Evolutionary conservation across 306 rosid species (phyloP).

Genomic region (Lupinus albus): DNA sequence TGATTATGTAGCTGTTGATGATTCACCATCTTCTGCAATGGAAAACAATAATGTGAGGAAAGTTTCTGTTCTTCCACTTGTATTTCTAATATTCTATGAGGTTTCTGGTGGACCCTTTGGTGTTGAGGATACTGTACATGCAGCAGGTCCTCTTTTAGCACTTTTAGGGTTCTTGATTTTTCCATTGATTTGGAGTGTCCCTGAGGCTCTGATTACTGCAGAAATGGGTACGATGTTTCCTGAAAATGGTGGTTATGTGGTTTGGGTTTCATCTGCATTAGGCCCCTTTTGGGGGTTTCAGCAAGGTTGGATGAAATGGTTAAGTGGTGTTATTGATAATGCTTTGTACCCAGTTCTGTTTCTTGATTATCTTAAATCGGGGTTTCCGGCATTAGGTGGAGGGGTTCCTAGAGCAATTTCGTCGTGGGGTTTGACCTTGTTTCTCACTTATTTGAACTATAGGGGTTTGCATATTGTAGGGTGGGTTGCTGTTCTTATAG

Average conservation of each 20-base stretch:
- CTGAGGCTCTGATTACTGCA: conserved; percentile 77
- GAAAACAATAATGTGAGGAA: conserved; percentile 44
- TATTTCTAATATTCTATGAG: conserved; percentile 78
- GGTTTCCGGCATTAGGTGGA: conserved; percentile 62
- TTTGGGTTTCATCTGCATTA: conserved; percentile 84
- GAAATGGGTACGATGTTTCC: conserved; percentile 94
- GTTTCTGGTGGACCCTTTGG: conserved; percentile 90
- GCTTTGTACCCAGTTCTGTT: conserved; percentile 76
- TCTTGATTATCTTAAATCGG: conserved; percentile 71
- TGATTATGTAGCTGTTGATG: conserved; percentile 48
- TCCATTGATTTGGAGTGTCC: conserved; percentile 82
- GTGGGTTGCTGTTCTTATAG: conserved; percentile 66
- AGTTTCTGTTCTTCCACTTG: conserved; percentile 68
- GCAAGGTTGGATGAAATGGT: conserved; percentile 93
- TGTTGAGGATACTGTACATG: conserved; percentile 71
- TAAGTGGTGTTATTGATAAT: conserved; percentile 77
- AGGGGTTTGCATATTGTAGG: conserved; percentile 78
- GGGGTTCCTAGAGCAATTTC: conserved; percentile 65
- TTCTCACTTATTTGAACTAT: conserved; percentile 77
- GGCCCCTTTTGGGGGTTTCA: conserved; percentile 86
- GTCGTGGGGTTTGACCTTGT: conserved; percentile 49
- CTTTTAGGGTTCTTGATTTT: conserved; percentile 69
- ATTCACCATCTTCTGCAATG: conserved; percentile 47
- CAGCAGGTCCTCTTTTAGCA: conserved; percentile 79
- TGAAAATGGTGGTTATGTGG: conserved; percentile 80